Base-by-base conservation (phyloP, 192 early-diverging fungal species). In the Backusella circina region DNA sequence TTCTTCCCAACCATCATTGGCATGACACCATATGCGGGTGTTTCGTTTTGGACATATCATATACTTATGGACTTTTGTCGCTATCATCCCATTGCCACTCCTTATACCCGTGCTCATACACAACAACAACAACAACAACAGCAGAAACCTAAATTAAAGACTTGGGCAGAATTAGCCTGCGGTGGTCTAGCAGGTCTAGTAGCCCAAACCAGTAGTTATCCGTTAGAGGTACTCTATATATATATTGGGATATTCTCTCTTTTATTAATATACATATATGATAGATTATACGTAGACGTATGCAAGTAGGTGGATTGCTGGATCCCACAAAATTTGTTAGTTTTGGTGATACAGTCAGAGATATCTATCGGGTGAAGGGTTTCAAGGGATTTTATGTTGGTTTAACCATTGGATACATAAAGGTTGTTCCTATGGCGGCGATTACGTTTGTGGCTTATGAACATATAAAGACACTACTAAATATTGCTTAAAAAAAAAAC, bases 11-110 rank as follows among this genome's bases (percentile, higher is more conserved):
- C 96, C 13, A 75, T 98, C 23, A 87, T 88, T 75, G 98, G 98
- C 10, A 99, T 99, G 87, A 88, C 98, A 21, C 98, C 98, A 3
- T 99, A 99, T 76, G 98, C 95, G 21, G 98, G 98, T 37, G 94
- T 94, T 1, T 95, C 95, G 12, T 99, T 99, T 82, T 89, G 92
- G 76, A 91, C 89, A n/a, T 94, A 99, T 81, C 92, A 96, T 79
- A 82, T 84, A 9, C 38, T 94, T 30, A 92, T 87, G 64, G 75
- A 89, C 15, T 79, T 92, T 81, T 88, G 87, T 50, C 88, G 89
- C 15, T 79, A 85, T 13, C 66, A 81, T 61, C 44, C 86, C 26
- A 64, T 77, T 6, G 86, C 83, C 61, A 79, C 82, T 2, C 70
- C 69, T 4, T 70, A 84, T 51, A 84, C 89, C 26, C 75, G 80